Base-by-base conservation (phyloP, 2,329 filamentous ascomycete species). In the Septoria petroselini region DNA sequence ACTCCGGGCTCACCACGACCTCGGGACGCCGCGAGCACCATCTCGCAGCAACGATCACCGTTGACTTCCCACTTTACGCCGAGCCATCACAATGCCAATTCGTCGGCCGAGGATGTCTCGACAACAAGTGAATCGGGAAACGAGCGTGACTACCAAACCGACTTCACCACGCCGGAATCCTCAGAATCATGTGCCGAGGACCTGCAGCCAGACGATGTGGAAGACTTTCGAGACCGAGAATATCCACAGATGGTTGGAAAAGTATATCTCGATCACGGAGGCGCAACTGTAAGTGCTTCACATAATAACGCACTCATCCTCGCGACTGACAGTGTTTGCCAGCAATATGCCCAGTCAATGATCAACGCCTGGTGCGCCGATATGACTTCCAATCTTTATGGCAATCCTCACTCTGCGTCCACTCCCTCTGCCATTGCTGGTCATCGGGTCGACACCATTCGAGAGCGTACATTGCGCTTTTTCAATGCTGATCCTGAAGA, bases 331-430 rank as follows among this genome's bases (percentile, higher is more conserved):
- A 17, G 35, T 34, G 12, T 21, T 40, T 19, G 9, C 37, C 38
- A 68, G 64, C 74, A 82, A 33, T 82, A 81, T 58, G 76, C 81
- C 37, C 77, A 72, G 55, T 81, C 81, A 19, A 72, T 82, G 29
- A 70, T 84, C 33, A 72, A 76, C 38, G 70, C 71, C 18, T 83
- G 84, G 64, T 74, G 77, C 4, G 63, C 60, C 14, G 76, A 81
- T 57, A 75, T 85, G 66, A 69, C 76, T 33, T 62, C 70, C 27
- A 78, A 76, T 53, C 71, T 86, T n/a, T 83, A 83, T 59, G 82
- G 82, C 8, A 86, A 86, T 58, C 83, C 83, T 2, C 84, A 86
- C 63, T 86, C 83, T 1, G 75, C 79, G 56, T 82, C 81, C 30
- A 71, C 74, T 12, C 80, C 81, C 0, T 82, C 81, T 11, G 77